Evolutionary conservation across 116 monocot genomes (phyloP), one percentile per base, ranked within the genome.

Genomic region (Trichopus zeylanicus): DNA sequence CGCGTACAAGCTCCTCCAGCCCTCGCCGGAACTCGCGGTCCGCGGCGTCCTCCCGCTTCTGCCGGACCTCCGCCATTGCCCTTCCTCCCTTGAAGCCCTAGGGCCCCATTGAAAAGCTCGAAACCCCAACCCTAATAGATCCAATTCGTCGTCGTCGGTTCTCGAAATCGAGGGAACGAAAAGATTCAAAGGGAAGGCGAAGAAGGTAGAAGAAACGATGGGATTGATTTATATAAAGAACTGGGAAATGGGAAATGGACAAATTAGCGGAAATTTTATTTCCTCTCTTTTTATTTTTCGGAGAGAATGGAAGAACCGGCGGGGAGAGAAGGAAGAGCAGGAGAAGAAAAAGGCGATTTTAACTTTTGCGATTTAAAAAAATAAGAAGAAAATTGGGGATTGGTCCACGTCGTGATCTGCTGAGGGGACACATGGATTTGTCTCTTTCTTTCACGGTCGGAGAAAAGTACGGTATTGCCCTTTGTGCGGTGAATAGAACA

Each of bases 1-100:
- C 89, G 15, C 78, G 66, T 11, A 87, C 76, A 18, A 82, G 67
- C 67, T 87, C 82, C 76, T 82, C 83, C 31, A 82, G 57, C 22
- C 73, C 83, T 1, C 73, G 73, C 46, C 73, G 70, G 76, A 79
- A 82, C 29, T 76, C 79, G 29, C 48, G 59, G 48, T 53, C 70
- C 33, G 61, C 74, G 51, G 56, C 42, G 5, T 27, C 42, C 6
- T 18, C 26, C 21, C 28, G 25, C 27, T 53, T 26, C 53, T 42
- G 46, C 60, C 26, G n/a, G 27, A 22, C 21, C 42, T 60, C 60
- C 60, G 60, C 42, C 60, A 60, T 60, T 37, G 9, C 32, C 10
- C 11, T 20, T 31, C 18, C 31, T 18, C 21, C 22, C 51, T 21
- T 10, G 23, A 51, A 51, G 22, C 51, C 51, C 51, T 51, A 51